phyloP scores from a whole-genome alignment of 2,329 filamentous ascomycete genomes.

The Aspergillus caelatus region DNA sequence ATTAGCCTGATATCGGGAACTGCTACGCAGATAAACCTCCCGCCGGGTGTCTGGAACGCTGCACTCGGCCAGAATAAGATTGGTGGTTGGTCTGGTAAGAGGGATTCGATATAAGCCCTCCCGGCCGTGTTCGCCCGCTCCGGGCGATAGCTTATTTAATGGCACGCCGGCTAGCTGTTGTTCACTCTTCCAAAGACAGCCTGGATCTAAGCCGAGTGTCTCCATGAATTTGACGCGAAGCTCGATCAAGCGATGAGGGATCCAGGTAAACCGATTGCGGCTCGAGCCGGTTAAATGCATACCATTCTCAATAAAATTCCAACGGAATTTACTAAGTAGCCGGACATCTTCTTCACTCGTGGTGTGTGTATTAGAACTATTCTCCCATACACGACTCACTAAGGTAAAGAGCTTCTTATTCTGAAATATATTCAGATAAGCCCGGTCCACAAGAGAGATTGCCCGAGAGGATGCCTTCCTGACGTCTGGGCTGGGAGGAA shows the following conservation, averaged over 20 bases:
- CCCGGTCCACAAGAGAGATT: not conserved
- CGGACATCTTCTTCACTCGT: not conserved
- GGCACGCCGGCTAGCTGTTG: not conserved
- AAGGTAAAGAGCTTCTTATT: not conserved
- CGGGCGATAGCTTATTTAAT: not conserved
- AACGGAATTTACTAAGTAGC: not conserved
- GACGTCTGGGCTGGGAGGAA: not conserved
- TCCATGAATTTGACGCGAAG: not conserved
- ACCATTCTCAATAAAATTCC: not conserved
- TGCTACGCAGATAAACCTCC: not conserved
- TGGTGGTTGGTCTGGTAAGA: not conserved
- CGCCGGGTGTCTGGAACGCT: not conserved
- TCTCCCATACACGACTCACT: not conserved
- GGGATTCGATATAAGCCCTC: too few species aligned
- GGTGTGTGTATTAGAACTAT: too few species aligned
- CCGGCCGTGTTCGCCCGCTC: not conserved
- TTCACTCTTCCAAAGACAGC: not conserved
- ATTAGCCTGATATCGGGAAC: not conserved
- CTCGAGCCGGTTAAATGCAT: not conserved
- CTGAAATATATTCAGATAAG: not conserved
- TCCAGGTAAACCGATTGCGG: not conserved
- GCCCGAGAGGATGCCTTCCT: not conserved
- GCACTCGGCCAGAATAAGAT: not conserved
- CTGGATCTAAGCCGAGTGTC: not conserved
- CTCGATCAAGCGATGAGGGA: not conserved